Percentiles rank a stretch among this genome's conserved stretches.
Conservation (phyloP, 2,329 filamentous ascomycete species). For the Fusarium sp. region DNA sequence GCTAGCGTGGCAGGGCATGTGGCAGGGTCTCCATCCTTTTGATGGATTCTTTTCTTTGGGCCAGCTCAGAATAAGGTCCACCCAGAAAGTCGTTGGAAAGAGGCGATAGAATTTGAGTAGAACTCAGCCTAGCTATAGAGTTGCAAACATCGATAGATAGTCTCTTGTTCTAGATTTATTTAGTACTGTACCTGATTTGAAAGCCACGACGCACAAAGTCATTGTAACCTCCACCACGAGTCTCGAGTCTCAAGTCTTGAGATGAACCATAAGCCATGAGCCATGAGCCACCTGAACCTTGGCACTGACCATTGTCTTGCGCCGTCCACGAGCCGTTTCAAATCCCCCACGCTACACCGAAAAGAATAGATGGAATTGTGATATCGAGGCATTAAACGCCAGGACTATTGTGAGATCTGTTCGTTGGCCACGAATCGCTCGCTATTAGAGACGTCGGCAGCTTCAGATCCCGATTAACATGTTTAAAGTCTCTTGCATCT, state of each 20-base stretch:
- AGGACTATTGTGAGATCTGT: not conserved
- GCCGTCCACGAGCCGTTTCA: conserved; percentile 30
- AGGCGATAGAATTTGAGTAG: conserved; percentile 21
- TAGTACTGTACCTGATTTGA: not conserved
- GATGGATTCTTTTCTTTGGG: conserved; percentile 14
- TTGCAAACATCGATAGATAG: not conserved
- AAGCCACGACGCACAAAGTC: conserved; percentile 1
- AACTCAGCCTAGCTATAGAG: conserved; percentile 6
- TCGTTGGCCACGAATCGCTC: not conserved
- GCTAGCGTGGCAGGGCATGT: conserved; percentile 17
- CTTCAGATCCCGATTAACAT: conserved; percentile 25
- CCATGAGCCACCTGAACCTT: conserved; percentile 17
- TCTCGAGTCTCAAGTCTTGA: conserved; percentile 8
- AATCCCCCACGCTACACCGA: conserved; percentile 8
- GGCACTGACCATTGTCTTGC: conserved; percentile 21
- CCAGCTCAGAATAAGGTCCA: not conserved
- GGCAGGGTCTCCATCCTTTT: conserved; percentile 22
- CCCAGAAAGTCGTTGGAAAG: conserved; percentile 27
- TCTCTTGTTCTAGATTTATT: not conserved
- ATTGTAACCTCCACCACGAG: conserved; percentile 20
- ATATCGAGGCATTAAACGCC: conserved; percentile 10
- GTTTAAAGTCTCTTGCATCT: conserved; percentile 10
- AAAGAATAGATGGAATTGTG: not conserved
- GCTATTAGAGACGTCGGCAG: conserved; percentile 20
- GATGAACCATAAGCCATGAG: conserved; percentile 2